Evolutionary conservation across 495 filamentous ascomycete species (phyloP), one percentile per base, ranked within the genome.

Genomic region (Pyrenopolyporus hunteri): DNA sequence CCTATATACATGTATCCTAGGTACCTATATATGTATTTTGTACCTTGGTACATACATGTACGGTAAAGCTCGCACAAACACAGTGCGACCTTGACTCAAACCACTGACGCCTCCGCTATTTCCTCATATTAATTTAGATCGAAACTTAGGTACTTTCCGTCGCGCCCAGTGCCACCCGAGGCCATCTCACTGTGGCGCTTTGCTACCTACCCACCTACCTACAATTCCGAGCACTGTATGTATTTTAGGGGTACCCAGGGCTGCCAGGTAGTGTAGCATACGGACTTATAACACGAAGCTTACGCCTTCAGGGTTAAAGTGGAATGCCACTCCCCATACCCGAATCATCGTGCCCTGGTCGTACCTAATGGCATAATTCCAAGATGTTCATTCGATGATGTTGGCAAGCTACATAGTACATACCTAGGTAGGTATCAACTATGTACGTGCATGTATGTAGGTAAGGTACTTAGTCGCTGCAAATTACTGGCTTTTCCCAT

Each of bases 331-430:
- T n/a, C n/a, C 52, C 59, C 44, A 55, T 63, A 63, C 53, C 53
- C 53, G 20, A 49, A 42, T 25, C 22, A 22, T 64, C 54, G 20
- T 50, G 53, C 61, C 61, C 61, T 50, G 42, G 61, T 64, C 44
- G 50, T 65, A 57, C 26, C n/a, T n/a, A 42, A 54, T 64, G 49
- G 49, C 61, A 58, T 59, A 64, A 54, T 64, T 59, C 53, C 55
- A 58, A 44, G 54, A 58, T 64, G 55, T 33, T 55, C 55, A 59
- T 64, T 64, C 61, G 61, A 57, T 49, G 43, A 55, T 19, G 44
- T 59, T 59, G 55, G 49, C 37, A 19, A 14, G 32, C 33, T 58
- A 54, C 44, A 23, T 53, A 57, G 26, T 59, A 17, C 28, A 43
- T 52, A 59, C 44, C 40, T 59, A 14, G 31, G 14, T 14, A 43